Percentiles rank a stretch among this genome's conserved stretches.
phyloP scores from a whole-genome alignment of 108 stramenopile species.

The Cylindrotheca fusiformis region DNA sequence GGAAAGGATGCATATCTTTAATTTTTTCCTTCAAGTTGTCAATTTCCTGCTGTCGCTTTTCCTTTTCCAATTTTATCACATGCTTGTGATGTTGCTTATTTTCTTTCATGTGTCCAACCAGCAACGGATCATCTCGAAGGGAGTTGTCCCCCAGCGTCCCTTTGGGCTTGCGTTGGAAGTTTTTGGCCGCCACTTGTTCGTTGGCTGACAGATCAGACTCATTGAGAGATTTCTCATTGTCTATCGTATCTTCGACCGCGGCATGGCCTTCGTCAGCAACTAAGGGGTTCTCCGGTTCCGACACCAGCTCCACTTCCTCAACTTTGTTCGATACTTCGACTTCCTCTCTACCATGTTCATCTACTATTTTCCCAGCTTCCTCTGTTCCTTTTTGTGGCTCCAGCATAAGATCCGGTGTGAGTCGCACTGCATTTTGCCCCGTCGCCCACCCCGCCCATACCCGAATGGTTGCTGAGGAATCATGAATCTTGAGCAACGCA shows the following conservation, averaged over 20 bases:
- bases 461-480: conserved; percentile 16
- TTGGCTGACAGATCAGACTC: neutral
- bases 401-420: conserved; percentile 46
- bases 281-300: neutral
- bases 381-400: conserved; percentile 8
- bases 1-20: neutral
- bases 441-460: conserved; percentile 75
- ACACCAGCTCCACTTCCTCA: conserved; percentile 9
- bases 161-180: no score
- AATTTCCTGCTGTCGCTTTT: conserved; percentile 5
- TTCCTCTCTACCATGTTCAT: neutral
- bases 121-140: no score
- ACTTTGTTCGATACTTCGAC: no score
- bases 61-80: conserved; percentile 4
- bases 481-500: conserved; percentile 31
- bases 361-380: no score
- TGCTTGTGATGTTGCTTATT: neutral
- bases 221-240: neutral
- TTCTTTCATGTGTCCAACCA: no score
- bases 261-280: neutral
- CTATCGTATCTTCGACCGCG: neutral
- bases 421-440: conserved; percentile 64
- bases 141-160: no score
- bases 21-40: conserved; percentile 16
- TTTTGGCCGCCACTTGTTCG: no score